Conservation (phyloP, 768 basidiomycete genomes). For the Hemileccinum rubropunctum region DNA sequence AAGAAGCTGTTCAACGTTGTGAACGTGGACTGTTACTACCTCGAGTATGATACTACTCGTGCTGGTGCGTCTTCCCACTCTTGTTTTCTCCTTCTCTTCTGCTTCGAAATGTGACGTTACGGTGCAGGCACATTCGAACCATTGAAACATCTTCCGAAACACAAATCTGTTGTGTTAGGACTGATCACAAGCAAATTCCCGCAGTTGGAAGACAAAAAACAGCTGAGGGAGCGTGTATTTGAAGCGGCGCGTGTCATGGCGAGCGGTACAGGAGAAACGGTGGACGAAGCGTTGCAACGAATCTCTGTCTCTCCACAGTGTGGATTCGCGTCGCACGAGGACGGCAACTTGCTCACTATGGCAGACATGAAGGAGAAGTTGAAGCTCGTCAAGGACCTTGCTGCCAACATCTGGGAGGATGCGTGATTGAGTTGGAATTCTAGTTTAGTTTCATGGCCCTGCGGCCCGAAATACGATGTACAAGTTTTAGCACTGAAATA, state of each 20-base stretch:
- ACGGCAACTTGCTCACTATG: conserved; percentile 39
- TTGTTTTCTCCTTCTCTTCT: background rate
- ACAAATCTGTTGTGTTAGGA: conserved; percentile 42
- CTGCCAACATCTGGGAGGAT: conserved; percentile 36
- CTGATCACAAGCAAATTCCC: conserved; percentile 45
- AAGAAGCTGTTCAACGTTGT: conserved; percentile 43
- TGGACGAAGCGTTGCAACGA: conserved; percentile 38
- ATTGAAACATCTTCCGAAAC: conserved; percentile 28
- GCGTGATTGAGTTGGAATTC: too few species aligned
- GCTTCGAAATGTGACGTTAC: background rate
- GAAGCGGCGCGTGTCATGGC: conserved; percentile 44
- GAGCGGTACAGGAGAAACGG: conserved; percentile 34
- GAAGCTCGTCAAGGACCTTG: conserved; percentile 33
- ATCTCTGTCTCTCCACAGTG: conserved; percentile 51
- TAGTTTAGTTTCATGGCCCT: too few species aligned
- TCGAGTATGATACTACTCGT: conserved; percentile 47
- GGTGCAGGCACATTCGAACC: conserved; percentile 31
- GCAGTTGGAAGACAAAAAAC: conserved; percentile 40
- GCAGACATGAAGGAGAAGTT: conserved; percentile 35
- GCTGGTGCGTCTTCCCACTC: conserved; percentile 31
- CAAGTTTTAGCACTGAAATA: too few species aligned
- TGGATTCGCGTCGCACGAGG: conserved; percentile 47
- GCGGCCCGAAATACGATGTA: too few species aligned
- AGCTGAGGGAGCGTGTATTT: conserved; percentile 39
- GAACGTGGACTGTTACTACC: conserved; percentile 44